Evolutionary conservation across 495 filamentous ascomycete genomes (phyloP), one percentile per base, ranked within the genome.

Genomic region (Neurospora sp.): DNA sequence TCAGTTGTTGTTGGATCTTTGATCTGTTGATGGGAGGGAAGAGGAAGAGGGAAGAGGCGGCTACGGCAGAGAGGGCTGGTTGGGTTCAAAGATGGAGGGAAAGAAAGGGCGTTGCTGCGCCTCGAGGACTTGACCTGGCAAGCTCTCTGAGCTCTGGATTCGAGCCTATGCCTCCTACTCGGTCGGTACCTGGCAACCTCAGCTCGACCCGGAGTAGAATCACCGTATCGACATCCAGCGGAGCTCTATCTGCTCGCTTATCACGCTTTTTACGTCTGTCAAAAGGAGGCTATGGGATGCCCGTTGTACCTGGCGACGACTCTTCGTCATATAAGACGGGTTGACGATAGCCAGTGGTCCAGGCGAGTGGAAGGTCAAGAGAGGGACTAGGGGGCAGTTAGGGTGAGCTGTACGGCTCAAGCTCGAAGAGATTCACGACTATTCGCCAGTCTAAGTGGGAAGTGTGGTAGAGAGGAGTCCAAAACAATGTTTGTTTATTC

Each of bases 1-100:
- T 71, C 94, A 97, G 83, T 82, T 99, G 79, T 79, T 97, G 78
- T 84, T 99, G 83, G 96, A 99, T 83, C 93, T 99, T 73, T 90
- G 78, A 84, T 8, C 31, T 3, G 40, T 37, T 42, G 41, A 8
- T 2, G 5, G 40, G 5, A 42, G 14, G 6, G 53, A 18, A 69
- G 31, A 35, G 22, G 31, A 9, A 16, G 20, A 39, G 22, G 31
- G n/a, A n/a, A n/a, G n/a, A 18, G 41, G 41, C 16, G 0, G 14
- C 6, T 42, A 7, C 6, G 14, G 41, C 16, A 0, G 41, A 42
- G 41, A 42, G 41, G 39, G 9, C n/a, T n/a, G n/a, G n/a, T n/a
- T n/a, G n/a, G n/a, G n/a, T n/a, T n/a, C n/a, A n/a, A n/a, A n/a
- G n/a, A n/a, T n/a, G n/a, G n/a, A n/a, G n/a, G n/a, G n/a, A n/a